Conservation (phyloP, 208 protist species). For the Novymonas esmeraldas region DNA sequence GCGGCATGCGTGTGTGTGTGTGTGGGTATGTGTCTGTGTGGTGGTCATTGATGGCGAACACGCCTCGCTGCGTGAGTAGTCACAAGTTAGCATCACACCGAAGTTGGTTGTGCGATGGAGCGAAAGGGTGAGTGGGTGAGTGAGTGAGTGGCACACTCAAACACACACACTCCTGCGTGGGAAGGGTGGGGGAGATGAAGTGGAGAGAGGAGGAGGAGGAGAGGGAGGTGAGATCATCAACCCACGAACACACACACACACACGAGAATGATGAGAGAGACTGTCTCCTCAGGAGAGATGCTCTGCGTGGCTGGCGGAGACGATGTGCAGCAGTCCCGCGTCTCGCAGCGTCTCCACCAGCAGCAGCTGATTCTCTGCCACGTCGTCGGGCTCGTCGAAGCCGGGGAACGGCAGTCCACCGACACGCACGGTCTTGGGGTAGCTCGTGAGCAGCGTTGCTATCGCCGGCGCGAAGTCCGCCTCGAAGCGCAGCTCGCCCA, state of each 20-base stretch:
- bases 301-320: neutral
- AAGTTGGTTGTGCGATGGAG: too few species aligned
- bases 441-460: slow-evolving; percentile 49
- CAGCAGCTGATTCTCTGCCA: slow-evolving; percentile 51
- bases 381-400: slow-evolving; percentile 55
- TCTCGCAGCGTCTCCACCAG: slow-evolving; percentile 47
- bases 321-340: slow-evolving; percentile 38
- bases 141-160: too few species aligned
- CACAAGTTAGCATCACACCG: too few species aligned
- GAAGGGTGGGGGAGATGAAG: neutral
- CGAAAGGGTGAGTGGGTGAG: too few species aligned
- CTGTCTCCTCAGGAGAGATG: neutral
- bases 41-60: too few species aligned
- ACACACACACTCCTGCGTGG: neutral
- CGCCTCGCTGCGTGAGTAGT: too few species aligned
- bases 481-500: slow-evolving; percentile 67
- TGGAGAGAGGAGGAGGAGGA: neutral
- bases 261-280: neutral
- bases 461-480: slow-evolving; percentile 65
- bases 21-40: too few species aligned
- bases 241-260: neutral
- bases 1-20: too few species aligned
- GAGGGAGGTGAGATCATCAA: neutral
- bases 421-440: slow-evolving; percentile 36
- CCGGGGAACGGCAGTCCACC: slow-evolving; percentile 51